Evolutionary conservation across 257 asterid genomes (phyloP), one percentile per base, ranked within the genome.

Genomic region (Jacaranda mimosifolia): DNA sequence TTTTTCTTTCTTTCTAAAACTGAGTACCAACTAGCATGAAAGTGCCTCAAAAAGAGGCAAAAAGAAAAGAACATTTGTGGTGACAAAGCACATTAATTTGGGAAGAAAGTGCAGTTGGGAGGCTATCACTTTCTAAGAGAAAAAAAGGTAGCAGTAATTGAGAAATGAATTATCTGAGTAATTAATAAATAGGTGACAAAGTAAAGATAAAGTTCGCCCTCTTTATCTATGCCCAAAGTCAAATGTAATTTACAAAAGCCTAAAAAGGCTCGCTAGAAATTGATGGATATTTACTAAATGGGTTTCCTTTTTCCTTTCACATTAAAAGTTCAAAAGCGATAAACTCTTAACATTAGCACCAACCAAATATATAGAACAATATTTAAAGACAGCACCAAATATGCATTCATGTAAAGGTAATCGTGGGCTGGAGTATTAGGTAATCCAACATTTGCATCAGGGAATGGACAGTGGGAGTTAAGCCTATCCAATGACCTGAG

Each of bases 1-100:
- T 60, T 43, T 60, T 60, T 21, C 8, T 57, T 5, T 9, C 7
- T 11, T 45, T 9, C 4, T 51, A 7, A 42, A 21, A 59, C 11
- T 11, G 43, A 35, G 1, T 26, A 26, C 32, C 10, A 59, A 59
- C 11, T 49, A 48, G 63, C 21, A n/a, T 62, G 55, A 64, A 75
- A 18, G 71, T 74, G 72, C 26, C 52, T 35, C n/a, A 63, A 38
- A 11, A 63, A 74, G 65, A 74, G 66, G 57, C 55, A 64, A 64
- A 75, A 51, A 39, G 14, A 18, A 73, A 63, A 46, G 11, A 13
- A 59, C 48, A 45, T 46, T 26, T 63, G 56, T 49, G 72, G 63
- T 60, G 78, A 60, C 64, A 46, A 58, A 45, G 45, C 42, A 57
- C 58, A 40, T 45, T 10, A 9, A 9, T 26, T 59, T 11, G 17